phyloP scores from a whole-genome alignment of 108 stramenopile species.

The Stephanodiscus minutulus region DNA sequence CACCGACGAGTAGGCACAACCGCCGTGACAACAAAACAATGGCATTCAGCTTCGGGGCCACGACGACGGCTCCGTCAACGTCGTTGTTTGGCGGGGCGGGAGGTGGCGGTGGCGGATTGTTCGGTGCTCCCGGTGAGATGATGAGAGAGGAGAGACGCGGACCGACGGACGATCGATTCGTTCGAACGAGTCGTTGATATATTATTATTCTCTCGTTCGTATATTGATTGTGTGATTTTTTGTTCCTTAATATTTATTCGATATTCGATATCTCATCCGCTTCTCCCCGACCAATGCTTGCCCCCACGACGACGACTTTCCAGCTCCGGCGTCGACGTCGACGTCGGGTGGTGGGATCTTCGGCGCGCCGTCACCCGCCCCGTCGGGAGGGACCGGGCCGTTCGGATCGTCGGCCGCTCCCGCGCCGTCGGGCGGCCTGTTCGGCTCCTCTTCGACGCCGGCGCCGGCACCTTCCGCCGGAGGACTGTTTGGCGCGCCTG shows the following conservation, averaged over 20 bases:
- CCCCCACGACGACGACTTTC: too few species aligned
- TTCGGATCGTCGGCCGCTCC: slow-evolving; percentile 61
- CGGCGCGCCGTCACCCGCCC: slow-evolving; percentile 54
- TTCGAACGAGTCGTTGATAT: too few species aligned
- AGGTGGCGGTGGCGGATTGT: too few species aligned
- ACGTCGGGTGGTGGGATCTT: slow-evolving; percentile 57
- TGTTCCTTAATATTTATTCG: too few species aligned
- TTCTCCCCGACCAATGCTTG: too few species aligned
- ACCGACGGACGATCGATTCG: neutral
- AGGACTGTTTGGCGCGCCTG: slow-evolving; percentile 53
- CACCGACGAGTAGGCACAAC: too few species aligned
- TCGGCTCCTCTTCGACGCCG: slow-evolving; percentile 46
- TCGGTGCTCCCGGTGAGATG: slow-evolving; percentile 25
- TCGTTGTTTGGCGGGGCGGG: too few species aligned
- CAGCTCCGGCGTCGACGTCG: slow-evolving; percentile 14
- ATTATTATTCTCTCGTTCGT: too few species aligned
- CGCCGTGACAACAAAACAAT: slow-evolving; percentile 2
- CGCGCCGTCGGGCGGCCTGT: slow-evolving; percentile 36
- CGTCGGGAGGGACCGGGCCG: slow-evolving; percentile 30
- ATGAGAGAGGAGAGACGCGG: too few species aligned
- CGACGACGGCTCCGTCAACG: slow-evolving; percentile 8
- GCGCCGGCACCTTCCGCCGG: slow-evolving; percentile 11
- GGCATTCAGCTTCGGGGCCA: slow-evolving; percentile 35
- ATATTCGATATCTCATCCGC: too few species aligned
- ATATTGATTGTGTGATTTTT: too few species aligned